Evolutionary conservation across 1,284 basidiomycete genomes (phyloP).

Genomic region (Heliocybe sulcata): DNA sequence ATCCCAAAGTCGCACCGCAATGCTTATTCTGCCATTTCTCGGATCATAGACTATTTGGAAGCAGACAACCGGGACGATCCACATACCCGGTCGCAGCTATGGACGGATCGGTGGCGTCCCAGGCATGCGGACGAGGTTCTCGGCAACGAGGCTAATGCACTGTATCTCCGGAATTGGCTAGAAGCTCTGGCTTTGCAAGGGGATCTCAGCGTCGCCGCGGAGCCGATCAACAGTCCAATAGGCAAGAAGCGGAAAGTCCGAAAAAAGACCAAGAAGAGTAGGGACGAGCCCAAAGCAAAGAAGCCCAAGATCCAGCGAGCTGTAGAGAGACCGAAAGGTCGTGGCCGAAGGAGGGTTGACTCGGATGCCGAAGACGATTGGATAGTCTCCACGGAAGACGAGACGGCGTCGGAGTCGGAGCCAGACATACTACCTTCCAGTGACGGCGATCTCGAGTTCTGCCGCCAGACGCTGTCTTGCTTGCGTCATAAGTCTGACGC

Average conservation of each 20-base stretch:
- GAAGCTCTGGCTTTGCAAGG: slow-evolving; percentile 54
- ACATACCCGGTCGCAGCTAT: slow-evolving; percentile 32
- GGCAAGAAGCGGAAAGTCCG: slow-evolving; percentile 14
- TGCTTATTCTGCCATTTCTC: slow-evolving; percentile 47
- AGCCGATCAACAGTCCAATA: slow-evolving; percentile 1
- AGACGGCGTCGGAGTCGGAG: slow-evolving; percentile 5
- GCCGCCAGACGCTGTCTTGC: slow-evolving; percentile 1
- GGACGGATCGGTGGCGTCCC: slow-evolving; percentile 79
- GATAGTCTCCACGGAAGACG: slow-evolving; percentile 20
- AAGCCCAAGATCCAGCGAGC: slow-evolving; percentile 16
- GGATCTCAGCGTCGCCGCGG: slow-evolving; percentile 7
- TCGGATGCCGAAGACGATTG: slow-evolving; percentile 18
- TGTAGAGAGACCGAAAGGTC: slow-evolving; percentile 13
- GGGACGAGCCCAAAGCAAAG: slow-evolving; percentile 5
- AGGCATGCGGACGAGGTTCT: slow-evolving; percentile 68
- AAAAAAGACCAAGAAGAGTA: slow-evolving; percentile 3
- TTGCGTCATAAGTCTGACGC: not conserved
- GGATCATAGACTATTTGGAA: slow-evolving; percentile 22
- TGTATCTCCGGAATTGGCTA: slow-evolving; percentile 82
- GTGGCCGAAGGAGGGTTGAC: slow-evolving; percentile 14
- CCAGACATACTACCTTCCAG: slow-evolving; percentile 13
- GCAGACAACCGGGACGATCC: slow-evolving; percentile 3
- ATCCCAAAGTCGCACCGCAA: slow-evolving; percentile 15
- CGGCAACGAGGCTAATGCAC: slow-evolving; percentile 71
- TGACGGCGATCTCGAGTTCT: slow-evolving; percentile 18